phyloP scores from a whole-genome alignment of 768 basidiomycete species.

The Tulasnella sp. region DNA sequence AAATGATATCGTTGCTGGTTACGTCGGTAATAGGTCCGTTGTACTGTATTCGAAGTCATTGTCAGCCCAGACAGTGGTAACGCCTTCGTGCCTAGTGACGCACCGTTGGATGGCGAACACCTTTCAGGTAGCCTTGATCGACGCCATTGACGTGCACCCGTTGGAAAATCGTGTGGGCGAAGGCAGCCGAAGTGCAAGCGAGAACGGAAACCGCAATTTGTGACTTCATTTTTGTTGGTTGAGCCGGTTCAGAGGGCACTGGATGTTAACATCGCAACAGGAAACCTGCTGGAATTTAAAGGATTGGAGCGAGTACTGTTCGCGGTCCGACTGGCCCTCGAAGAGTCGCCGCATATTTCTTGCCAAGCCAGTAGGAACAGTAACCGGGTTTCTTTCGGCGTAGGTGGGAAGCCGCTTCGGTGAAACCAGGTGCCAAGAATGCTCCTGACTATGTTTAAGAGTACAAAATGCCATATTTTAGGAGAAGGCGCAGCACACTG shows the following conservation, averaged over 20 bases:
- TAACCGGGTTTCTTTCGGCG: background rate
- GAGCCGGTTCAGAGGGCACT: background rate
- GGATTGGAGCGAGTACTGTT: background rate
- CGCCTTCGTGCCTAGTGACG: background rate
- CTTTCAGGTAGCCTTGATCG: conserved; percentile 29
- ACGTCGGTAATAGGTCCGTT: conserved; percentile 54
- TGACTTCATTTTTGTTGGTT: background rate
- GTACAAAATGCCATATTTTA: background rate
- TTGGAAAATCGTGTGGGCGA: conserved; percentile 25
- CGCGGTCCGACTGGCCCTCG: background rate
- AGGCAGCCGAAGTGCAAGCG: background rate
- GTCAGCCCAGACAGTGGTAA: no score
- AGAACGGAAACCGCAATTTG: background rate
- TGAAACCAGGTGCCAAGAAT: background rate
- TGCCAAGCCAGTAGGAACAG: background rate
- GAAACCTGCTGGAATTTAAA: background rate
- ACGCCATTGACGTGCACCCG: conserved; percentile 13
- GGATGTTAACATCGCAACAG: background rate
- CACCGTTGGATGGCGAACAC: conserved; percentile 34
- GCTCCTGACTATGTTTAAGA: background rate
- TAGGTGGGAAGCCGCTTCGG: background rate
- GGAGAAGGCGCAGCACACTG: background rate
- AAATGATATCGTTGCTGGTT: conserved; percentile 53
- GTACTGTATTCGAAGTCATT: conserved; percentile 26
- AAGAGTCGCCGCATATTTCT: background rate